Conservation (phyloP, 2,329 filamentous ascomycete species). For the Xylaria sp. region DNA sequence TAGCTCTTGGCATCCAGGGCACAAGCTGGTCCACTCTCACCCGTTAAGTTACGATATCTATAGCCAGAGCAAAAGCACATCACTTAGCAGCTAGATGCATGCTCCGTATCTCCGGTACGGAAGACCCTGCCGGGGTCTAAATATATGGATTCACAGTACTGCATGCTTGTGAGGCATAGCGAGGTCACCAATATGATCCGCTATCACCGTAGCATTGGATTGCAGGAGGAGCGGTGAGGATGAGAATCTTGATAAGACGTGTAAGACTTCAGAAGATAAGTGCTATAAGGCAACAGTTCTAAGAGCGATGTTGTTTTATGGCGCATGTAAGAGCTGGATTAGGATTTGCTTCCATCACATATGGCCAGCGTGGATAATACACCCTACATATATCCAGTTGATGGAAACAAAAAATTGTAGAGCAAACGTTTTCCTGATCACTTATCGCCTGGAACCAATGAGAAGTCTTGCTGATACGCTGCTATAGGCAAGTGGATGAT, state of each 20-base stretch:
- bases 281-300: not conserved
- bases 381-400: not conserved
- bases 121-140: slow-evolving; percentile 4
- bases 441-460: not conserved
- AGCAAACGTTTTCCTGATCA: slow-evolving; percentile 12
- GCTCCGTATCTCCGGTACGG: not conserved
- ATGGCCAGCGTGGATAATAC: not conserved
- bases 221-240: slow-evolving; percentile 20
- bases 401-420: not conserved
- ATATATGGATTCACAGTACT: slow-evolving; percentile 3
- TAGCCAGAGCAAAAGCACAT: not conserved
- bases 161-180: slow-evolving; percentile 9
- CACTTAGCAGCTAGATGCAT: not conserved
- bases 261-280: slow-evolving; percentile 10
- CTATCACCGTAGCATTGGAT: slow-evolving; percentile 28
- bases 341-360: not conserved
- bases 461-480: slow-evolving; percentile 2
- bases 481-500: slow-evolving; percentile 10
- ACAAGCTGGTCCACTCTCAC: not conserved
- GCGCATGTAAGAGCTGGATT: slow-evolving; percentile 11
- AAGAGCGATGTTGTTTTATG: not conserved
- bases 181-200: slow-evolving; percentile 20
- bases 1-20: not conserved
- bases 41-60: not conserved
- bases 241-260: slow-evolving; percentile 12